phyloP scores from a whole-genome alignment of 805 yeast genomes.

The Sugiyamaella lignohabitans region DNA sequence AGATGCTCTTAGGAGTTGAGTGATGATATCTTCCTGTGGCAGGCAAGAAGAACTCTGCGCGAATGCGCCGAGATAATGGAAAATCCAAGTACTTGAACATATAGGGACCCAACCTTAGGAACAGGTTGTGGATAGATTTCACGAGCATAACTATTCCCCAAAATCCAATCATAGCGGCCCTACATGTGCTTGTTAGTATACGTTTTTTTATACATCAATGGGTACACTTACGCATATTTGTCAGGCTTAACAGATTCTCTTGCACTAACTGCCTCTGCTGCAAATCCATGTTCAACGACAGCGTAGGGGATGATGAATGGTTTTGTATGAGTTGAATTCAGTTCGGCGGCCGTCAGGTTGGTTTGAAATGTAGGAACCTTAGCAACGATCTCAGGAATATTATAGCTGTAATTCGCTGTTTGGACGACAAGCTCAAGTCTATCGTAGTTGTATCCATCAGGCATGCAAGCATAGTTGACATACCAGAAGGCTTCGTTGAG shows the following conservation, averaged over 20 bases:
- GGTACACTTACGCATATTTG: too few species aligned
- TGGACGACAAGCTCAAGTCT: too few species aligned
- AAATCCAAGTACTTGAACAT: constrained; percentile 12
- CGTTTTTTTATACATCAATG: too few species aligned
- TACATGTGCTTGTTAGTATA: too few species aligned
- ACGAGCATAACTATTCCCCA: constrained; percentile 11
- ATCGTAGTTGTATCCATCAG: background rate
- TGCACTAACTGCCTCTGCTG: background rate
- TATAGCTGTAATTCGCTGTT: too few species aligned
- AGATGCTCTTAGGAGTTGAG: background rate
- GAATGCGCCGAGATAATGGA: background rate
- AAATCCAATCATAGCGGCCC: constrained; percentile 11
- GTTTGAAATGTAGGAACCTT: background rate
- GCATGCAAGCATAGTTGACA: constrained; percentile 35
- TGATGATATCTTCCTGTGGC: constrained; percentile 2
- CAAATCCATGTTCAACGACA: constrained; percentile 2
- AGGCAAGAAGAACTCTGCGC: constrained; percentile 3
- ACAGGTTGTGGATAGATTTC: constrained; percentile 5
- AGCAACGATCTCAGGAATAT: constrained; percentile 1
- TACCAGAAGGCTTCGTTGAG: background rate
- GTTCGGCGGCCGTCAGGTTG: background rate
- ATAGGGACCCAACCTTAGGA: constrained; percentile 12
- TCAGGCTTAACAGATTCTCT: constrained; percentile 2
- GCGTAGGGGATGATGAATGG: constrained; percentile 4
- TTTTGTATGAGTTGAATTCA: background rate